Evolutionary conservation across 495 filamentous ascomycete species (phyloP).

Genomic region (Penicillium angulare): DNA sequence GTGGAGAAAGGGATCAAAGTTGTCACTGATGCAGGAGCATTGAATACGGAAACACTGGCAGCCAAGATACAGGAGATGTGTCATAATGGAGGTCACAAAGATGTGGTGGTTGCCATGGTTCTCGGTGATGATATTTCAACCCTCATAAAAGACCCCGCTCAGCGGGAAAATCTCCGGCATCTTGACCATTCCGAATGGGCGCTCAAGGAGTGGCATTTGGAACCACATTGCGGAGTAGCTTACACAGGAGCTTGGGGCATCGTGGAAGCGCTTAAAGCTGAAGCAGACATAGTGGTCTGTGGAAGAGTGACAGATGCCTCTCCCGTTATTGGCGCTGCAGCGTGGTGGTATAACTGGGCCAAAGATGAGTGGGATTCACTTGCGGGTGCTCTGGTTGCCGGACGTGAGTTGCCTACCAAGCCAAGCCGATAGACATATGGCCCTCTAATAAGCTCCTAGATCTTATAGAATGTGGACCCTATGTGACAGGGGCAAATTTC

Average conservation of each 20-base stretch:
- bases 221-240: conserved; percentile 13
- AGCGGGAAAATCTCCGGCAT: conserved; percentile 1
- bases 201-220: conserved; percentile 6
- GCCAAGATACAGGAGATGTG: conserved; percentile 16
- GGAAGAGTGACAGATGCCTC: conserved; percentile 52
- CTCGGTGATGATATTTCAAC: conserved; percentile 16
- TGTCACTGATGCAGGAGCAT: conserved; percentile 30
- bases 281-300: conserved; percentile 51
- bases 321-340: conserved; percentile 47
- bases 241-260: conserved; percentile 38
- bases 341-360: conserved; percentile 45
- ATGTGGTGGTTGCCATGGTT: conserved; percentile 6
- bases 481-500: conserved; percentile 54
- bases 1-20: conserved; percentile 29
- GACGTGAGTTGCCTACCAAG: conserved; percentile 35
- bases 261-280: conserved; percentile 33
- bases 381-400: conserved; percentile 44
- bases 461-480: conserved; percentile 52
- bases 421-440: not conserved
- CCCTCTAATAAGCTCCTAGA: conserved; percentile 8
- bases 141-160: conserved; percentile 1
- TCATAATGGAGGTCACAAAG: not conserved
- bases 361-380: conserved; percentile 39
- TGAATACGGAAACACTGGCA: conserved; percentile 23
- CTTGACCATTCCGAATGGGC: conserved; percentile 12